Percentiles rank a stretch among this genome's conserved stretches.
These are phyloP conservation scores for Diaporthe sp. DNA, from an alignment of 2,329 filamentous ascomycete species.

Conservation along the genomic window DNA sequence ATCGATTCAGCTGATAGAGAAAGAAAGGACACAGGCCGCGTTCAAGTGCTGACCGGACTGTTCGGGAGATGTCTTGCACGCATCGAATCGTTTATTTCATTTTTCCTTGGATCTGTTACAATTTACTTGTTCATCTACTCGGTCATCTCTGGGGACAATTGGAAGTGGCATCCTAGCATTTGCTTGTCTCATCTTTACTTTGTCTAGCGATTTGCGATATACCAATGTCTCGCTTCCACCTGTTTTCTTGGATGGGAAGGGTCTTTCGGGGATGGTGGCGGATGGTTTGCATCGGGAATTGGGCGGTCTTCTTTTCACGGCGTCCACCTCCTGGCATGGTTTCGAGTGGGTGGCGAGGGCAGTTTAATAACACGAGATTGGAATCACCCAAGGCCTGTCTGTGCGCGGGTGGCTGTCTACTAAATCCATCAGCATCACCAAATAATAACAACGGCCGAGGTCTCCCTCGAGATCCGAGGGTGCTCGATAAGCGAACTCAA, in stretches of 20 bases:
- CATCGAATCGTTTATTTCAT: conserved; percentile 6
- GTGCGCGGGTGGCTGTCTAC: neutral
- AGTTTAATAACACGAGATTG: conserved; percentile 10
- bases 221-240: conserved; percentile 12
- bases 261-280: neutral
- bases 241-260: neutral
- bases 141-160: conserved; percentile 7
- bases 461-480: neutral
- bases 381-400: conserved; percentile 2
- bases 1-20: conserved; percentile 32
- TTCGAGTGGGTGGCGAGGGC: neutral
- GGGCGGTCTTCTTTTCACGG: neutral
- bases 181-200: neutral
- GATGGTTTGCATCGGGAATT: neutral
- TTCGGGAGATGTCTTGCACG: conserved; percentile 23
- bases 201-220: conserved; percentile 29
- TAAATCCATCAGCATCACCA: conserved; percentile 1
- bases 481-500: neutral
- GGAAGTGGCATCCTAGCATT: conserved; percentile 14
- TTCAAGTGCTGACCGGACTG: conserved; percentile 41
- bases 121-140: conserved; percentile 15
- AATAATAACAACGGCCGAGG: neutral
- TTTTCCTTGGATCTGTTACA: neutral
- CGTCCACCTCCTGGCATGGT: conserved; percentile 5
- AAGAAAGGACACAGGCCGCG: conserved; percentile 28